These are phyloP conservation scores for Hymenoscyphus infarciens DNA, from an alignment of 2,329 filamentous ascomycete species.

Conservation along the genomic window DNA sequence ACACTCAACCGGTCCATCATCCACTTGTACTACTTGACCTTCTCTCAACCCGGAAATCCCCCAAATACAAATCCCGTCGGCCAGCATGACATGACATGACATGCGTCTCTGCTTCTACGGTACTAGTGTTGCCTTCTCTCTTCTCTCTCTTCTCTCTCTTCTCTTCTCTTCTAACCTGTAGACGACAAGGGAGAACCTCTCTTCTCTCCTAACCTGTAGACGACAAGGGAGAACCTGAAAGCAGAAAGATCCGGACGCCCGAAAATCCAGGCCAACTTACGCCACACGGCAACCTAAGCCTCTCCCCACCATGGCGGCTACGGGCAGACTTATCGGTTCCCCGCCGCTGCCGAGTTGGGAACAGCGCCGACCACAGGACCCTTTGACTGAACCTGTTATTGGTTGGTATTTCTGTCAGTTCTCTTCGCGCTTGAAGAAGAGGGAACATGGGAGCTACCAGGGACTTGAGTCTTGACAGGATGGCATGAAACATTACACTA, in stretches of 20 bases:
- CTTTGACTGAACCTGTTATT: slow-evolving; percentile 10
- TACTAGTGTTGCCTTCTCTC: neutral
- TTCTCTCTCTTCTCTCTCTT: neutral
- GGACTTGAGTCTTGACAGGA: slow-evolving; percentile 1
- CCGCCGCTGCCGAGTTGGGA: slow-evolving; percentile 7
- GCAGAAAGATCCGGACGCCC: no score
- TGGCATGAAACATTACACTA: neutral
- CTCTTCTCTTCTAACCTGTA: neutral
- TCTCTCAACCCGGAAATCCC: neutral
- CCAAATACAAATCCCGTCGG: neutral
- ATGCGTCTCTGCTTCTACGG: neutral
- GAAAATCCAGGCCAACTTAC: neutral
- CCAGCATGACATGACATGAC: neutral
- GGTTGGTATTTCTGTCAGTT: slow-evolving; percentile 13
- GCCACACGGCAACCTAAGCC: neutral
- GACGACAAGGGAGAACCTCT: no score
- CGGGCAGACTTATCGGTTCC: slow-evolving; percentile 19
- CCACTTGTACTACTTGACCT: neutral
- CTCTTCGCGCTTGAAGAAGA: slow-evolving; percentile 12
- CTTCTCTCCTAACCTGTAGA: neutral
- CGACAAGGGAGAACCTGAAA: no score
- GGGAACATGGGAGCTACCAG: neutral
- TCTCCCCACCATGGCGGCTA: slow-evolving; percentile 26
- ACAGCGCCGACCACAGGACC: neutral
- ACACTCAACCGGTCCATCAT: neutral